Evolutionary conservation across 352 stramenopile genomes (phyloP), one percentile per base, ranked within the genome.

Genomic region (Globisporangium barbulae): DNA sequence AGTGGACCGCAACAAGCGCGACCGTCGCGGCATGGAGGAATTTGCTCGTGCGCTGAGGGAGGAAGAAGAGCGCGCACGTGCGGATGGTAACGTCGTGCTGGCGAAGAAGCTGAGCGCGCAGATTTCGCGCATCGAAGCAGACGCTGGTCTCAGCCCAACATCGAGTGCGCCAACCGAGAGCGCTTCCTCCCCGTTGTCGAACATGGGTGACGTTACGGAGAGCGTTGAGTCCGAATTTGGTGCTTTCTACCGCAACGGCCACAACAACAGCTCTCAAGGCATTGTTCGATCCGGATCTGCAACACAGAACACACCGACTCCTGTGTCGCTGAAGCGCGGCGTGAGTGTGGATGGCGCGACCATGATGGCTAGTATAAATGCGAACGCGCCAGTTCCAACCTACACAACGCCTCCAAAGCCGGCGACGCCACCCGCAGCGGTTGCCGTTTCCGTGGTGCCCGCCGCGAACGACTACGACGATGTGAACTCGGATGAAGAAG

Each of bases 41-140:
- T 71, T 95, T 42, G 83, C 85, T n/a, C 83, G 90, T 59, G 84
- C 84, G 2, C 61, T 95, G 22, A 62, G 84, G 44, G 85, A 91
- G 68, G 83, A 91, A 71, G 86, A 95, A 72, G 85, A 91, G 52
- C 83, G 83, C 7, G 86, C 86, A 30, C 82, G 83, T 49, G 85
- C 83, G 0, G 86, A 93, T 33, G 86, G 86, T 30, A 95, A 93
- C 33, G 31, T 90, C 12, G 70, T 74, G 0, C 57, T 95, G 52
- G 86, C 86, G 1, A 89, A 91, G 69, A 93, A 93, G 71, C 67
- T 93, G 12, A 88, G 75, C 57, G 84, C 86, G 9, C 86, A 95
- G 63, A 86, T 86, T 17, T 73, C 81, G 31, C 84, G 83, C 19
- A 93, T 83, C 10, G 80, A 92, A 74, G 75, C 79, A 8, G 82